Evolutionary conservation across 805 yeast genomes (phyloP), one percentile per base, ranked within the genome.

Genomic region (Teunomyces lycoperdinae): DNA sequence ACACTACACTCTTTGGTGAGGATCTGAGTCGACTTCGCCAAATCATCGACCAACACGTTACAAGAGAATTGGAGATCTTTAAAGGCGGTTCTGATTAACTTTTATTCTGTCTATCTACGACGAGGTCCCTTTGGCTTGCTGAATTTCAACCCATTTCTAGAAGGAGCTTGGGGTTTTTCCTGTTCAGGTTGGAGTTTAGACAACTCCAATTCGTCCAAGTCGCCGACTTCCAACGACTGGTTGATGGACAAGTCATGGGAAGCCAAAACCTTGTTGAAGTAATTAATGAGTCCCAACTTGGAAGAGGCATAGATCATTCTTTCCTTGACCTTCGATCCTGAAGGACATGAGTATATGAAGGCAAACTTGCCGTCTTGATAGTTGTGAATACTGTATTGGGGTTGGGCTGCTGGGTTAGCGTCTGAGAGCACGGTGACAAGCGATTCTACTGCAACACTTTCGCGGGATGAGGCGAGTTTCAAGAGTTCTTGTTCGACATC

Each of bases 301-400:
- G 85, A 85, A 2, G 96, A 80, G 1, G 99, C 98, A 60, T 90
- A 89, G 44, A 90, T 64, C 97, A 92, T 92, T 58, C 98, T 79
- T 45, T 90, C 94, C 64, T 85, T 87, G 35, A 94, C 94, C 66
- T 83, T 84, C 38, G 96, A 85, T 1, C 91, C 90, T 0, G 95
- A 82, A 3, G 99, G 98, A 65, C 97, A 91, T 6, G 92, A 77
- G 62, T 89, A 89, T 29, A 91, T 80, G 63, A 92, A 90, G 30
- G 79, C 80, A 33, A 58, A 56, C 40, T 72, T 64, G 1, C 62
- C 67, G 6, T 54, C 55, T 1, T 68, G 67, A 51, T 71, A 71
- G 43, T 71, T 76, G 60, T 77, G 78, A 24, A 87, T 53, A 28
- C 80, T 79, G 62, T 82, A 90, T 32, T 58, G 58, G 68, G 88